These are phyloP conservation scores for Linderina pennispora DNA, from an alignment of 192 early-diverging fungal species.

Conservation along the genomic window DNA sequence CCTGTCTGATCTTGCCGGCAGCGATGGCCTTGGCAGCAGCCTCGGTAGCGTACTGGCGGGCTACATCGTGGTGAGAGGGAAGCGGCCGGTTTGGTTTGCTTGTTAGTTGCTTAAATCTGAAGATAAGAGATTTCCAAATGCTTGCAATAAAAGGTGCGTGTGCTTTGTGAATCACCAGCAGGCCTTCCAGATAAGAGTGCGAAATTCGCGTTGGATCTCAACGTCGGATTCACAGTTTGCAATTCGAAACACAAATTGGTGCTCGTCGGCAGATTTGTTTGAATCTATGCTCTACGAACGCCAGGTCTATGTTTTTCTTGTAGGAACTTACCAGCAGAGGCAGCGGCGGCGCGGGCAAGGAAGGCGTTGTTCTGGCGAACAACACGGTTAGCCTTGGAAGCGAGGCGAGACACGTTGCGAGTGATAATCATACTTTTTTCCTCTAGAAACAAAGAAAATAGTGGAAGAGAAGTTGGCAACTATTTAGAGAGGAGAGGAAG, in stretches of 20 bases:
- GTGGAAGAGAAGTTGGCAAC: conserved; percentile 8
- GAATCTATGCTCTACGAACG: too few relatives aligned
- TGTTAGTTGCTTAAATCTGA: neutral
- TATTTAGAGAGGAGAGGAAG: too few relatives aligned
- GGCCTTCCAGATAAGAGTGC: too few relatives aligned
- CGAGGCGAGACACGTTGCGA: conserved; percentile 36
- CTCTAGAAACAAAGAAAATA: conserved; percentile 7
- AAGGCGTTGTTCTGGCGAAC: conserved; percentile 1
- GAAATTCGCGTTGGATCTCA: too few relatives aligned
- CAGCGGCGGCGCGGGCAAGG: neutral
- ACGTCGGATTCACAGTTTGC: too few relatives aligned
- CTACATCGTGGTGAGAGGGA: conserved; percentile 6
- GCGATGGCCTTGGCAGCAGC: conserved; percentile 41
- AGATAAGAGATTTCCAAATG: neutral
- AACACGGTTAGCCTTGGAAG: conserved; percentile 33
- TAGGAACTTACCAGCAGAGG: conserved; percentile 35
- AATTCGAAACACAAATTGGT: too few relatives aligned
- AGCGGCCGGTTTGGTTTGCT: neutral
- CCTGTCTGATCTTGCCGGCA: conserved; percentile 78
- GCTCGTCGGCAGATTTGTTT: too few relatives aligned
- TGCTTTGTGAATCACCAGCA: too few relatives aligned
- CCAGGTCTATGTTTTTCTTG: too few relatives aligned
- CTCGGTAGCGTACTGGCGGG: conserved; percentile 60
- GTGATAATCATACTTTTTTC: conserved; percentile 28
- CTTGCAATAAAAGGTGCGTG: too few relatives aligned